Conservation (phyloP, 2,329 filamentous ascomycete genomes). For the Talaromyces marneffei region DNA sequence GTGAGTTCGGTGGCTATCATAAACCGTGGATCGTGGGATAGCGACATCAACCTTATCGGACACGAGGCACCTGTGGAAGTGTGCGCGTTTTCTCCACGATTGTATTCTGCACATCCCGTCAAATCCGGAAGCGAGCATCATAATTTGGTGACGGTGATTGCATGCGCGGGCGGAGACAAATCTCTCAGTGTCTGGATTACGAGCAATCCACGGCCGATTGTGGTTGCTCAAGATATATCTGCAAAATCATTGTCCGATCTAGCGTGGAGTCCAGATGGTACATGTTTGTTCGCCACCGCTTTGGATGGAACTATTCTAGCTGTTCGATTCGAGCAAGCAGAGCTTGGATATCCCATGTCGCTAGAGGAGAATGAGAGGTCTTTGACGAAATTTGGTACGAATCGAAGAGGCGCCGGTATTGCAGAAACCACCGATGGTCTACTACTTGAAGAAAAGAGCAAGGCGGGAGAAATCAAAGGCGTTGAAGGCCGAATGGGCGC, state of each 20-base stretch:
- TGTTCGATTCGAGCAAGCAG: slow-evolving; percentile 74
- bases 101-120: slow-evolving; percentile 69
- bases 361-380: slow-evolving; percentile 87
- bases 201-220: slow-evolving; percentile 81
- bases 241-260: slow-evolving; percentile 91
- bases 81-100: slow-evolving; percentile 87
- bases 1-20: slow-evolving; percentile 97
- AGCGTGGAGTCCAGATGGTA: slow-evolving; percentile 88
- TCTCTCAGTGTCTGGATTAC: slow-evolving; percentile 97
- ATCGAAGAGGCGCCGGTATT: slow-evolving; percentile 80
- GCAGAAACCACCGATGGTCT: slow-evolving; percentile 88
- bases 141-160: slow-evolving; percentile 78
- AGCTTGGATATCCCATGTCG: slow-evolving; percentile 82
- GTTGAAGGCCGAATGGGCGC: slow-evolving; percentile 96
- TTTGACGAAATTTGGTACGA: slow-evolving; percentile 84
- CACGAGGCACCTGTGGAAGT: slow-evolving; percentile 97
- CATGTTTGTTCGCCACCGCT: slow-evolving; percentile 76
- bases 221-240: slow-evolving; percentile 82
- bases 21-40: slow-evolving; percentile 85
- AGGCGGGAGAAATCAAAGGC: slow-evolving; percentile 79
- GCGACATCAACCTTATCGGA: slow-evolving; percentile 93
- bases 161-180: slow-evolving; percentile 94
- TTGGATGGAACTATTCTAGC: slow-evolving; percentile 84
- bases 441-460: slow-evolving; percentile 82
- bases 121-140: slow-evolving; percentile 39